Evolutionary conservation across 176 grass and related monocot species (phyloP), one percentile per base, ranked within the genome.

Genomic region (Guadua angustifolia): DNA sequence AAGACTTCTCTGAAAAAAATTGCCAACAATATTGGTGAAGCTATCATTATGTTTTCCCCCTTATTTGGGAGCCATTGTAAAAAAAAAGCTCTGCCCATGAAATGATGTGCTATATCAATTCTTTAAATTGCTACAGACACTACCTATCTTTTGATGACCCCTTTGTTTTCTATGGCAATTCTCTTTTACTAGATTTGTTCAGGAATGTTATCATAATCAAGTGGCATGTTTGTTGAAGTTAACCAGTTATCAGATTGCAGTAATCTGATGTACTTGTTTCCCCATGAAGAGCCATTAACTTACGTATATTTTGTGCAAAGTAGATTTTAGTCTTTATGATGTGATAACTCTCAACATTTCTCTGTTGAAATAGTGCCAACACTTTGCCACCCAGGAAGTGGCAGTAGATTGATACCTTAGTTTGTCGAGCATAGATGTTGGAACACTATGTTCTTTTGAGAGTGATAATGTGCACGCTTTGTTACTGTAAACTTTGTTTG

Each of bases 401-500:
- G 6, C 29, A 73, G 9, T 81, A 56, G 35, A 75, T 66, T 75
- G 25, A 68, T 68, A n/a, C 9, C 26, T 38, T 81, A 21, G 12
- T 72, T 86, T 86, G 40, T 74, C 5, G 15, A 45, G 40, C n/a
- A 80, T 53, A 25, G 22, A 57, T 53, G 57, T 36, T 36, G 35
- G 35, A 36, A 2, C 35, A 36, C 35, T 36, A 36, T 3, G 4
- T 36, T 36, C 35, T 36, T 36, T 36, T 36, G 35, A 36, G 35
- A 47, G 24, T 82, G 55, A 4, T 32, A 53, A 36, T 70, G 68
- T 75, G 17, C 47, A 77, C 0, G 14, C 21, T 85, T 92, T 81
- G 17, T 78, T 64, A 76, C 25, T 77, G 59, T 81, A 39, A 39
- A 39, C 69, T 63, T 83, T 59, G 11, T 43, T 81, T 75, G 22